Evolutionary conservation across 108 stramenopile species (phyloP), one percentile per base, ranked within the genome.

Genomic region (Cyclotella cryptica): DNA sequence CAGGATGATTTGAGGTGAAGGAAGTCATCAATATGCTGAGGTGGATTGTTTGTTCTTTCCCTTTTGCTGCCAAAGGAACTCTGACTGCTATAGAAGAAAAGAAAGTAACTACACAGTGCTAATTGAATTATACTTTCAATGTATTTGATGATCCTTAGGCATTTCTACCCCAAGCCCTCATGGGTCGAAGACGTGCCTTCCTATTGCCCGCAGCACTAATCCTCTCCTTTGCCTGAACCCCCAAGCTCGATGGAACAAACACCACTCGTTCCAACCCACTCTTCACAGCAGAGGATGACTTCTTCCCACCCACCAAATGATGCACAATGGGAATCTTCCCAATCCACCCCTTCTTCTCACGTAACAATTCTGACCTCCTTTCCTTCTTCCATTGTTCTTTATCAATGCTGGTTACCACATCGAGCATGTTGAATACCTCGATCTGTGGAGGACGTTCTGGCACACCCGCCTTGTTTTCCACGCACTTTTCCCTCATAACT

Each of bases 401-500:
- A 60, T 95, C 94, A 77, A 93, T 92, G 43, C 85, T 87, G 0
- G 92, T 90, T 19, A 93, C 77, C 17, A 95, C 81, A 78, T 95
- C 94, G 78, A 88, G 72, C 63, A 93, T 66, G 65, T 93, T 92
- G 82, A 90, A 92, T 22, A 95, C 92, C 82, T 95, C 89, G 13
- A 93, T 90, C 52, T 71, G 41, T 14, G 74, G 67, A 10, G 90
- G 90, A 57, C 74, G 63, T 41, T 75, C 84, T 1, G 94, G 91
- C 42, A 91, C 74, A 52, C 59, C 61, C 27, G 28, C 44, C 66
- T 75, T 77, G 52, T 78, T n/a, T n/a, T n/a, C 74, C 17, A 71
- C 61, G 15, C 77, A 69, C 65, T 78, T 75, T 28, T 71, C 61
- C 51, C 84, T 66, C 76, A 92, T 88, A 28, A 58, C 69, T 8